Evolutionary conservation across 345 rosid genomes (phyloP), one percentile per base, ranked within the genome.

Genomic region (Angophora floribunda): DNA sequence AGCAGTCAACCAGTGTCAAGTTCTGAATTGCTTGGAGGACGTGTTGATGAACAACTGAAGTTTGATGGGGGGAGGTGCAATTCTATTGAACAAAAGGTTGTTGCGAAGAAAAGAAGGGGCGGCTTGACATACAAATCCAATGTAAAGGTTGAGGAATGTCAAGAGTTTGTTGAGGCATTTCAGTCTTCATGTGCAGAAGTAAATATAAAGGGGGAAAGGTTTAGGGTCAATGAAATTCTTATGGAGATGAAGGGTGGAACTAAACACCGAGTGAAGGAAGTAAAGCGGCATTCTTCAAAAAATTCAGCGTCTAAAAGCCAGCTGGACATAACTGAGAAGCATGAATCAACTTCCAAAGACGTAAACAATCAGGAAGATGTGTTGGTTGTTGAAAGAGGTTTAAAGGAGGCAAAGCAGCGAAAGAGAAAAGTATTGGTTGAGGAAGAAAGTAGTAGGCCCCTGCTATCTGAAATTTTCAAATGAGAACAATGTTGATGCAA

Each of bases 371-470:
- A 82, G 57, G 87, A 59, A 63, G 70, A 85, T 53, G 49, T 41
- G 84, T 41, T 10, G 85, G n/a, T 57, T 26, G 4, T 41, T 28
- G 49, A 51, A 47, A 53, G 63, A 36, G 85, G 32, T 32, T 55
- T n/a, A 67, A 86, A 88, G 52, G 87, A 89, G 89, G 87, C 89
- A 51, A 92, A 89, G 49, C 87, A 88, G 85, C 52, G 26, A 28
- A 86, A 92, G 44, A 52, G 61, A 17, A 50, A 88, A 78, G 86
- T 61, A 67, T 51, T 78, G 55, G 50, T 63, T n/a, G 88, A 90
- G 88, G 89, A 90, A 12, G 87, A 32, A 57, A 88, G 52, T 63
- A 21, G 22, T 52, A 52, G 53, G 49, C 90, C 85, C 49, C 93
- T 93, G 86, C 28, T 85, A 63, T 88, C 89, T 67, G 75, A 85